Base-by-base conservation (phyloP, 371 early-diverging fungal species). In the Gilbertella persicaria region DNA sequence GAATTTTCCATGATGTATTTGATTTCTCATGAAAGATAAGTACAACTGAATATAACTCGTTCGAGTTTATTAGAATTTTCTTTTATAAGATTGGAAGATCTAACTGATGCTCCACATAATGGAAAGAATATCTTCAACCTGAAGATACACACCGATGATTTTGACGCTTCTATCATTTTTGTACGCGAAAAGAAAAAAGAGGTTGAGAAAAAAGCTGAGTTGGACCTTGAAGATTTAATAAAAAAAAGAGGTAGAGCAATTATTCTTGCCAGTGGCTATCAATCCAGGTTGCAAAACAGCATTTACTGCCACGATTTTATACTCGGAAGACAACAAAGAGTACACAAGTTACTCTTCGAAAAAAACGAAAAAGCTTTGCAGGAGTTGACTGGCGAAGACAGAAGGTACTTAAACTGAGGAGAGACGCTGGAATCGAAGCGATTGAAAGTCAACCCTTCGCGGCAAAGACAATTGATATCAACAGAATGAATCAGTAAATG, bases 71-170 rank as follows among this genome's bases (percentile, higher is more conserved):
- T n/a, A n/a, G n/a, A n/a, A n/a, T n/a, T n/a, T n/a, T n/a, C n/a
- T n/a, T n/a, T n/a, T n/a, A n/a, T n/a, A n/a, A n/a, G n/a, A n/a
- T n/a, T n/a, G n/a, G n/a, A n/a, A n/a, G n/a, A n/a, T n/a, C n/a
- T n/a, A n/a, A n/a, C n/a, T 30, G 37, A 37, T n/a, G 37, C 37
- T 37, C 37, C 37, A 37, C n/a, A 37, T 37, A n/a, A 37, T 37
- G 37, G 37, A 13, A 37, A 37, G n/a, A n/a, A 37, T 37, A 37
- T 37, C 12, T 37, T n/a, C 37, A 37, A 37, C n/a, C 37, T 37
- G 6, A 37, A 6, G n/a, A n/a, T n/a, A 37, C n/a, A 37, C n/a
- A 7, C 37, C 6, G 37, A 37, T n/a, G 37, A n/a, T n/a, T n/a
- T n/a, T n/a, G n/a, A n/a, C n/a, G 37, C n/a, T 37, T 37, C 37